Base-by-base conservation (phyloP, 2,329 filamentous ascomycete genomes). In the Diplodia sapinea region DNA sequence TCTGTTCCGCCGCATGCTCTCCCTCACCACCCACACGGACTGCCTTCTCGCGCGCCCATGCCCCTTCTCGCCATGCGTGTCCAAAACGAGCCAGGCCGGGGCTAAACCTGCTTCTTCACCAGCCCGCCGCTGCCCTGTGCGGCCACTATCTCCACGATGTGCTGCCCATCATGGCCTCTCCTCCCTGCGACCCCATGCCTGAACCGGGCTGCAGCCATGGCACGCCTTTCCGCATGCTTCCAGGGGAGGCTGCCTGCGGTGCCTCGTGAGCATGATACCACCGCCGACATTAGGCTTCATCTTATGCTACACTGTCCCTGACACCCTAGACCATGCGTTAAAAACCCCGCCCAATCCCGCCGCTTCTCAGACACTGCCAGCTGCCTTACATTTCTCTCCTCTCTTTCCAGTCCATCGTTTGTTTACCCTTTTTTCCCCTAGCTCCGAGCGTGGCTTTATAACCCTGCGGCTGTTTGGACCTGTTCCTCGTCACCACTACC, bases 211-310 rank as follows among this genome's bases (percentile, higher is more conserved):
- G 23, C 23, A 23, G 40, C 57, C 40, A 62, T 62, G 57, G 31
- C 55, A 43, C 55, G 36, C 9, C 38, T 29, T 40, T 23, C 31
- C 54, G 54, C 31, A 17, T n/a, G 31, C 43, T 43, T 29, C 38
- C 38, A 29, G 56, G 20, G n/a, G 38, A 49, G 26, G 20, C 15
- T 29, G 13, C 38, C 20, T 43, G 23, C 20, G 61, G 65, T 62
- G 47, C 55, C 65, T 62, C 56, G 65, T 52, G 49, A 67, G 38
- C 61, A 67, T 67, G 55, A 67, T 43, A 52, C 65, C 65, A 49
- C 65, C 54, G 64, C 54, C 20, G 64, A n/a, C 38, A 66, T 51
- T 63, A 63, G 43, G 9, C 43, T 63, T 47, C 59, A 63, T 63
- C 59, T 38, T 63, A 50, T 38, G 59, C 59, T 63, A 26, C 59